Conservation (phyloP, 176 grass and related monocot genomes). For the Tillandsia fasciculata region DNA sequence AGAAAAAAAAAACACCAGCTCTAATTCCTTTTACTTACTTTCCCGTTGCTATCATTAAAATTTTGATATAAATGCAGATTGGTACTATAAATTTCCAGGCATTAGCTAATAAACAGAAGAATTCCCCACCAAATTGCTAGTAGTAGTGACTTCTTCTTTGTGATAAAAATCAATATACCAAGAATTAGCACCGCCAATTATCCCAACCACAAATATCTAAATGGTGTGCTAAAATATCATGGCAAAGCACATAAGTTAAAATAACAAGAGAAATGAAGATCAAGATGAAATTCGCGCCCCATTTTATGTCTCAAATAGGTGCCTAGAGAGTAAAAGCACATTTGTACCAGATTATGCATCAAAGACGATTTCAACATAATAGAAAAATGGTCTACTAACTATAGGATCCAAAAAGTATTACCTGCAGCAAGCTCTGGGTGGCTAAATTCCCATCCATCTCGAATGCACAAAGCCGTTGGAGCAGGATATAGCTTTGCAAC, state of each 20-base stretch:
- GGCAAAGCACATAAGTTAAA: too few relatives aligned
- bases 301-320: too few relatives aligned
- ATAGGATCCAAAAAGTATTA: conserved; percentile 32
- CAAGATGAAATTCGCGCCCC: too few relatives aligned
- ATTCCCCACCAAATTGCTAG: background rate
- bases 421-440: conserved; percentile 61
- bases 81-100: background rate
- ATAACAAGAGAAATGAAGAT: too few relatives aligned
- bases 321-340: background rate
- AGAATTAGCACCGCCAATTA: too few relatives aligned
- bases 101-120: conserved; percentile 11
- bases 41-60: background rate
- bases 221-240: too few relatives aligned
- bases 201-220: too few relatives aligned
- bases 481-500: conserved; percentile 70
- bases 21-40: background rate
- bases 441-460: conserved; percentile 85
- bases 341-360: background rate
- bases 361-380: conserved; percentile 10
- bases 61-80: background rate
- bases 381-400: conserved; percentile 12
- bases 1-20: background rate
- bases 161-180: too few relatives aligned
- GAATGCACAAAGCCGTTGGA: conserved; percentile 85
- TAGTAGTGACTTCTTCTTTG: background rate